Percentiles rank a stretch among this genome's conserved stretches.
Evolutionary conservation across 768 basidiomycete genomes (phyloP).

Genomic region (Mycena vulgaris): DNA sequence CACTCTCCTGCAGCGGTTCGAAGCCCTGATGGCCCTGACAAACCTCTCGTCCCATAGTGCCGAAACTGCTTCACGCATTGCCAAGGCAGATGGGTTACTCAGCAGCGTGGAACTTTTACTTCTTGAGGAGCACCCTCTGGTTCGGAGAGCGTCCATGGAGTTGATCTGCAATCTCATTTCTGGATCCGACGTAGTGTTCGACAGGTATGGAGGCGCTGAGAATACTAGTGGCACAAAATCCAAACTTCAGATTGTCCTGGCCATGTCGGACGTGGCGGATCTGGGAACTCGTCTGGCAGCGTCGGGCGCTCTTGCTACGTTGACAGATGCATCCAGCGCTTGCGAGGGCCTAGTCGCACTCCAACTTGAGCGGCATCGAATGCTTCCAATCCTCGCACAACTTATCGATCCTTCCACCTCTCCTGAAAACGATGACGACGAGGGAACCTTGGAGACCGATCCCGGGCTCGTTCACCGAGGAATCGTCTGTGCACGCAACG

Average conservation of each 20-base stretch:
- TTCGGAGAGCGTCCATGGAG: slow-evolving; percentile 92
- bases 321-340: slow-evolving; percentile 74
- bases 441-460: slow-evolving; percentile 55
- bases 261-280: slow-evolving; percentile 91
- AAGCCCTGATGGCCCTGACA: slow-evolving; percentile 96
- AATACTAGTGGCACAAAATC: slow-evolving; percentile 62
- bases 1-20: slow-evolving; percentile 88
- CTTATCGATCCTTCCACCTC: slow-evolving; percentile 73
- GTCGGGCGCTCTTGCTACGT: slow-evolving; percentile 88
- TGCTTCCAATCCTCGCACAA: slow-evolving; percentile 76
- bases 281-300: slow-evolving; percentile 89
- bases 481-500: slow-evolving; percentile 79
- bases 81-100: slow-evolving; percentile 70
- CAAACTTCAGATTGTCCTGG: slow-evolving; percentile 86
- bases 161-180: slow-evolving; percentile 92
- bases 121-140: slow-evolving; percentile 85
- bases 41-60: slow-evolving; percentile 89
- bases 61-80: slow-evolving; percentile 77
- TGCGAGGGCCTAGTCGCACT: slow-evolving; percentile 76
- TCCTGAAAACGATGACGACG: slow-evolving; percentile 52
- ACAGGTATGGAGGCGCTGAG: slow-evolving; percentile 72
- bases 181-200: slow-evolving; percentile 83
- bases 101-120: slow-evolving; percentile 80
- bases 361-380: slow-evolving; percentile 74
- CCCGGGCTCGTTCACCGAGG: slow-evolving; percentile 85